Conservation (phyloP, 2,329 filamentous ascomycete genomes). For the Cladosporium cucumerinum region DNA sequence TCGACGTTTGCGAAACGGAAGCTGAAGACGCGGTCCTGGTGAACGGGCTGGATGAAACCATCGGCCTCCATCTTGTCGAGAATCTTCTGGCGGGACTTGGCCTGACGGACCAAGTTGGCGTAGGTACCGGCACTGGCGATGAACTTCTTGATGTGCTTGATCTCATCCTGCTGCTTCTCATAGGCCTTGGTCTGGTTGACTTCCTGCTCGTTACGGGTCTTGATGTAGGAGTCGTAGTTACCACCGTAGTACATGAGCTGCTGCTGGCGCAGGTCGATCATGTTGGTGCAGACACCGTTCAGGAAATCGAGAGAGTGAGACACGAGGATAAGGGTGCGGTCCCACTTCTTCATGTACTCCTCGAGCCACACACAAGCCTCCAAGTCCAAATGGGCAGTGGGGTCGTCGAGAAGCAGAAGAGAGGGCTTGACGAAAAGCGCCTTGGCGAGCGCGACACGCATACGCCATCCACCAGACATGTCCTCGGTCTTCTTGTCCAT, state of each 20-base stretch:
- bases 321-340: conserved; percentile 90
- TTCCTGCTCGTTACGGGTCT: conserved; percentile 92
- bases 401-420: conserved; percentile 92
- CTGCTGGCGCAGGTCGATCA: conserved; percentile 96
- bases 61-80: conserved; percentile 99
- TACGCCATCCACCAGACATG: conserved; percentile 99
- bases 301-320: conserved; percentile 99
- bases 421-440: conserved; percentile 98
- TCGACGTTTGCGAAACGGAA: conserved; percentile 99
- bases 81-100: conserved; percentile 99
- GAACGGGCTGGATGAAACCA: conserved; percentile 91
- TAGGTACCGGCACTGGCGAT: conserved; percentile 99
- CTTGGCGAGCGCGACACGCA: conserved; percentile 97
- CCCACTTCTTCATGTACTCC: conserved; percentile 99
- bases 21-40: conserved; percentile 81
- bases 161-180: conserved; percentile 98
- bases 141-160: conserved; percentile 99
- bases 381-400: conserved; percentile 97
- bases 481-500: conserved; percentile 99
- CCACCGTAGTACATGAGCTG: conserved; percentile 96
- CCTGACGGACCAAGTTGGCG: conserved; percentile 97
- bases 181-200: conserved; percentile 99
- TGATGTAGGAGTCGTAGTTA: conserved; percentile 97
- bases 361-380: conserved; percentile 99
- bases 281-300: conserved; percentile 96